These are phyloP conservation scores for Xerocomus brunneocitrinus DNA, from an alignment of 768 basidiomycete genomes.

Conservation along the genomic window DNA sequence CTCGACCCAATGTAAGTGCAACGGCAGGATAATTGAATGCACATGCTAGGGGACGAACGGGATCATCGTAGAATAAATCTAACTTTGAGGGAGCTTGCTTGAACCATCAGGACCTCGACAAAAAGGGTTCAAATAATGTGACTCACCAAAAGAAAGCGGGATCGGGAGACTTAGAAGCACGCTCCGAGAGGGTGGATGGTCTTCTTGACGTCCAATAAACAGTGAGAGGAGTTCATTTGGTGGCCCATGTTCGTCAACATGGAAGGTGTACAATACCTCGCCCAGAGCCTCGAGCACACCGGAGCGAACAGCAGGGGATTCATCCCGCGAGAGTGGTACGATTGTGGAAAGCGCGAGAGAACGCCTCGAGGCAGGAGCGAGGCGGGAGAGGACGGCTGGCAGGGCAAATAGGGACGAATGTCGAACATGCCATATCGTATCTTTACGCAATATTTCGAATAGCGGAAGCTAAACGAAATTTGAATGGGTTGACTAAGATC, in stretches of 20 bases:
- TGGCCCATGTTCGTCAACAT: constrained; percentile 54
- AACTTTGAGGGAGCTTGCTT: constrained; percentile 25
- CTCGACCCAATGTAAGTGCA: constrained; percentile 69
- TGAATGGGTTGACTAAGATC: constrained; percentile 1
- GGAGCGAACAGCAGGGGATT: constrained; percentile 61
- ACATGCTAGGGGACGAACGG: constrained; percentile 70
- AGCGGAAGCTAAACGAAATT: constrained; percentile 60
- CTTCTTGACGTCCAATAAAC: constrained; percentile 63
- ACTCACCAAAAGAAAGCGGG: constrained; percentile 18
- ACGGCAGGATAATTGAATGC: constrained; percentile 94
- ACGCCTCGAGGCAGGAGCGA: constrained; percentile 54
- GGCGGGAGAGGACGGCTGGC: constrained; percentile 69
- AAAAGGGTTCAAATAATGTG: neutral
- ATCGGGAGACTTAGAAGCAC: constrained; percentile 4
- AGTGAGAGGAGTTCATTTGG: constrained; percentile 70
- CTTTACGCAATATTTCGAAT: constrained; percentile 64
- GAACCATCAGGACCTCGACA: constrained; percentile 4
- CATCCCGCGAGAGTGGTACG: constrained; percentile 58
- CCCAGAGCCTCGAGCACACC: constrained; percentile 85
- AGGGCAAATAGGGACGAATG: constrained; percentile 85
- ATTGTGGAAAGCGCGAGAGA: constrained; percentile 64
- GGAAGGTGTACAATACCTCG: constrained; percentile 83
- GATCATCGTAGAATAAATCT: constrained; percentile 55
- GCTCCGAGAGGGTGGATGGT: constrained; percentile 33
- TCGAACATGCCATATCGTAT: constrained; percentile 77